Evolutionary conservation across 306 rosid genomes (phyloP).

Genomic region (Cicer arietinum): DNA sequence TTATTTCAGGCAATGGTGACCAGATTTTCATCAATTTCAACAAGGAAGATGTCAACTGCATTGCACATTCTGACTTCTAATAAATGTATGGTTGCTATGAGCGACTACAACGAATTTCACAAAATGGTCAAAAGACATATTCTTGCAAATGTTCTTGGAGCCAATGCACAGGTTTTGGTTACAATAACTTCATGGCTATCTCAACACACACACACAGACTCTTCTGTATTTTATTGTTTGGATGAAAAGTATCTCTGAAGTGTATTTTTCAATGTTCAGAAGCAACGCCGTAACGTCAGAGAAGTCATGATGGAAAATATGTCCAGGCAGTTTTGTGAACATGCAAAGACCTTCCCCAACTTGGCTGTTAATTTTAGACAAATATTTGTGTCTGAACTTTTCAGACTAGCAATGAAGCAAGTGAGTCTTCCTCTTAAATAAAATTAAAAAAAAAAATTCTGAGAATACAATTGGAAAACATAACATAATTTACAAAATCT

Average conservation of each 20-base stretch:
- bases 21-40: slow-evolving; percentile 75
- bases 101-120: slow-evolving; percentile 91
- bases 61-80: slow-evolving; percentile 65
- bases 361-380: slow-evolving; percentile 66
- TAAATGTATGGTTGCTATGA: slow-evolving; percentile 90
- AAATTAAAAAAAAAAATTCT: too few relatives aligned
- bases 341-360: slow-evolving; percentile 53
- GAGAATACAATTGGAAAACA: background rate
- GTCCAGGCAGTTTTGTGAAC: slow-evolving; percentile 51
- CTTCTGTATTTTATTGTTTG: background rate
- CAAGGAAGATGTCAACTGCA: slow-evolving; percentile 79
- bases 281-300: slow-evolving; percentile 69
- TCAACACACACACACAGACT: background rate
- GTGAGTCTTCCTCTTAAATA: slow-evolving; percentile 52
- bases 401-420: slow-evolving; percentile 72
- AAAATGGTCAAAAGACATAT: slow-evolving; percentile 68
- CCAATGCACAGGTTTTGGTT: slow-evolving; percentile 75
- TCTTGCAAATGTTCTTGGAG: slow-evolving; percentile 72
- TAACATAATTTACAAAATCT: background rate
- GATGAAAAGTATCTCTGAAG: slow-evolving; percentile 6
- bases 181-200: background rate
- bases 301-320: slow-evolving; percentile 69
- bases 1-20: slow-evolving; percentile 89
- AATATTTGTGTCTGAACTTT: slow-evolving; percentile 72
- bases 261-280: slow-evolving; percentile 54